Conservation (phyloP, 208 protist genomes). For the Leishmania braziliensis region DNA sequence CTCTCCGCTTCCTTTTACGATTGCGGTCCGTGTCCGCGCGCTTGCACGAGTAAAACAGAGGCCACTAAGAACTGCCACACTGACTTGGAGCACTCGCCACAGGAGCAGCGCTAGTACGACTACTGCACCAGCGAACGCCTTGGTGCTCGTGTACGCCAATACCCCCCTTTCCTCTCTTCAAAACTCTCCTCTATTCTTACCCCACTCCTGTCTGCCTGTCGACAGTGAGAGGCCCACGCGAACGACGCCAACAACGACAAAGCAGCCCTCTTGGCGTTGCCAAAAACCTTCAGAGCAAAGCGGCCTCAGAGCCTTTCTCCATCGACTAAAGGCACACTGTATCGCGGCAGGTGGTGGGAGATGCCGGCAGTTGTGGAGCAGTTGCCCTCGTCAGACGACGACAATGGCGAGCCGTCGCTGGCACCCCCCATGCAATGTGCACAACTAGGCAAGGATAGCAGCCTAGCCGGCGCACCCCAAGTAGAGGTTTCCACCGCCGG, state of each 20-base stretch:
- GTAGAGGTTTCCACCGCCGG: neutral
- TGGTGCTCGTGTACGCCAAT: neutral
- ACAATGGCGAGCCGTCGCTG: neutral
- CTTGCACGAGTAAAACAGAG: neutral
- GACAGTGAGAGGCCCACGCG: no score
- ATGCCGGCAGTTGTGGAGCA: conserved; percentile 32
- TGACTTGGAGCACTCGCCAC: neutral
- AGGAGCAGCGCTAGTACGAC: neutral
- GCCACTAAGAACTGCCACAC: neutral
- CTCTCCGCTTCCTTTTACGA: neutral
- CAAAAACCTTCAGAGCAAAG: neutral
- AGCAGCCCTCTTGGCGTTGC: neutral
- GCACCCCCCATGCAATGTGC: neutral
- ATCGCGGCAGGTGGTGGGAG: neutral
- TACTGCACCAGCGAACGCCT: neutral
- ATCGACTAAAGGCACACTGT: neutral
- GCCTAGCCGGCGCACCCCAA: neutral
- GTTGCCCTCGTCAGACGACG: conserved; percentile 31
- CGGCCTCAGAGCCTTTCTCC: neutral
- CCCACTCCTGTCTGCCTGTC: neutral
- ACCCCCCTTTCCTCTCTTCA: neutral
- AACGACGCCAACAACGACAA: no score
- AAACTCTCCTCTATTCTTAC: neutral
- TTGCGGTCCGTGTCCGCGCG: neutral
- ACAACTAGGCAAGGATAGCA: neutral